Evolutionary conservation across 768 basidiomycete genomes (phyloP).

Genomic region (Hebeloma cylindrosporum): DNA sequence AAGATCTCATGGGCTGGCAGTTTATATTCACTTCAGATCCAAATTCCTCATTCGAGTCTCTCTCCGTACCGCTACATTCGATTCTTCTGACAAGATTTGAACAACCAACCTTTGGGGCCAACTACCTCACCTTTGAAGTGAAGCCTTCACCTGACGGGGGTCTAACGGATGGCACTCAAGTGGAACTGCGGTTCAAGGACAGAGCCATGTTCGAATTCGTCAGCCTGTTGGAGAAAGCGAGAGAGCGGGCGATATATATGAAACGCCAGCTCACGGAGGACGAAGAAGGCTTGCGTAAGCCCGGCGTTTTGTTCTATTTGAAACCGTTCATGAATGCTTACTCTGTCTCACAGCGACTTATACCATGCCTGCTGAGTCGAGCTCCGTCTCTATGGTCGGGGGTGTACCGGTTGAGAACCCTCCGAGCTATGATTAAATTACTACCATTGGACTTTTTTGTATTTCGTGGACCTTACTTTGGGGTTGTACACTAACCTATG

Average conservation of each 20-base stretch:
- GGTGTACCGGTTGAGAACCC: conserved; percentile 51
- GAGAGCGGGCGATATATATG: conserved; percentile 77
- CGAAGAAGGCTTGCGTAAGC: conserved; percentile 60
- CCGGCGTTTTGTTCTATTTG: background rate
- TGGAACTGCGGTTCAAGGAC: conserved; percentile 68
- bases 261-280: conserved; percentile 57
- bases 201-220: conserved; percentile 74
- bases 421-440: conserved; percentile 49
- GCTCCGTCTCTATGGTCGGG: conserved; percentile 38
- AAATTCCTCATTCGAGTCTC: conserved; percentile 39
- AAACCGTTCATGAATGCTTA: background rate
- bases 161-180: conserved; percentile 59
- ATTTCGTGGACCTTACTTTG: no score
- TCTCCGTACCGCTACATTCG: conserved; percentile 60
- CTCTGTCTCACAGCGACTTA: conserved; percentile 38
- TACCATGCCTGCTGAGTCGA: conserved; percentile 46
- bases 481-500: no score
- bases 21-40: conserved; percentile 57
- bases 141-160: conserved; percentile 69
- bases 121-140: conserved; percentile 66
- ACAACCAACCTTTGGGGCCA: conserved; percentile 71
- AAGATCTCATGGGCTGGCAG: conserved; percentile 33
- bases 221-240: conserved; percentile 70
- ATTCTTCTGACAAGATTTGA: conserved; percentile 72
- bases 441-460: no score